Evolutionary conservation across 2,329 filamentous ascomycete genomes (phyloP), one percentile per base, ranked within the genome.

Genomic region (Epichloe amarillans): DNA sequence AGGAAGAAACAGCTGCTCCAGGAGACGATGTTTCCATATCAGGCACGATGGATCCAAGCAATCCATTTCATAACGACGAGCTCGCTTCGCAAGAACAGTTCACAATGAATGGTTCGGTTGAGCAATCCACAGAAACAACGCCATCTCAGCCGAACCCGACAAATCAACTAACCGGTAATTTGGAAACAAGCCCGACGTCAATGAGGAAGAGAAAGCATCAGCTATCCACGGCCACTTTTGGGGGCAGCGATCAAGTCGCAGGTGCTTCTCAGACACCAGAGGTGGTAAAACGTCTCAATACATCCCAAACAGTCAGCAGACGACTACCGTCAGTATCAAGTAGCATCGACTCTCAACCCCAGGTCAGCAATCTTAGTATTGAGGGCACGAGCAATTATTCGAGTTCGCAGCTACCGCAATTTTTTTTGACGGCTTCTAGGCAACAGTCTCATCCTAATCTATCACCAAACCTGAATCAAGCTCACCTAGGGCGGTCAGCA

Each of bases 141-240:
- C 17, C 35, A 38, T 23, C 41, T 12, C 40, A 21, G 17, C n/a
- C 47, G 10, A 14, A 19, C 36, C 4, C 41, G 12, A 14, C 30
- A 5, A 12, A 21, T 21, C 46, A 40, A 17, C 4, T 39, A 21
- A 1, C 14, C n/a, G 30, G 17, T 11, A 15, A 7, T 10, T 15
- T 21, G 12, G 17, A 14, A 5, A 26, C 43, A n/a, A 49, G 26
- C 23, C 35, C 19, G 14, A 33, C 14, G 12, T 23, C n/a, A 7
- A 23, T 50, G 19, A 51, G 26, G 10, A 53, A 51, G 39, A 53
- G 52, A 47, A 45, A 48, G 15, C 36, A 49, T 5, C 46, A 43
- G 15, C 14, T 12, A 26, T 43, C 46, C 4, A 17, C 15, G n/a
- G 35, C 33, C 19, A 39, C 21, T 15, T 14, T 43, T 5, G 33